These are phyloP conservation scores for Erysimum pusillum DNA, from an alignment of 441 rosid species.

Conservation along the genomic window DNA sequence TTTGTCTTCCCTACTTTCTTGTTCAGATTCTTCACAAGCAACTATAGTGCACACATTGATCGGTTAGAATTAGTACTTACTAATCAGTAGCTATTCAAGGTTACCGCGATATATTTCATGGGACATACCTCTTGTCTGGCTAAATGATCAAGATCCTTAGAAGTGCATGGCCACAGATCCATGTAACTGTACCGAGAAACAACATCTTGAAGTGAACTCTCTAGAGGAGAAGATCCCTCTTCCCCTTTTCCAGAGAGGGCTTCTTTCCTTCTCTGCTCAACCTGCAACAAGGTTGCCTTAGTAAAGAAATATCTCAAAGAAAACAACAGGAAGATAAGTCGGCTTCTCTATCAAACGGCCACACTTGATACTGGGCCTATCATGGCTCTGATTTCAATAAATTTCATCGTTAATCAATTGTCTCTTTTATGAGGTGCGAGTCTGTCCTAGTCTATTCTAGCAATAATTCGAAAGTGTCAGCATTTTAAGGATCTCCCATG, in stretches of 20 bases:
- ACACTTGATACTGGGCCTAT: conserved; percentile 15
- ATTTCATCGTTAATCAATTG: conserved; percentile 16
- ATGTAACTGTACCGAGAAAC: conserved; percentile 89
- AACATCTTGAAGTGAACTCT: conserved; percentile 80
- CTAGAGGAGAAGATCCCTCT: conserved; percentile 70
- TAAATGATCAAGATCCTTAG: conserved; percentile 87
- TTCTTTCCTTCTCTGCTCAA: conserved; percentile 96
- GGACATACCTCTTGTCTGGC: conserved; percentile 87
- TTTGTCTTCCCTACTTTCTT: conserved; percentile 78
- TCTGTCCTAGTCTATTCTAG: conserved; percentile 4
- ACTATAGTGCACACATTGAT: conserved; percentile 55
- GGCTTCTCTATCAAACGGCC: conserved; percentile 24
- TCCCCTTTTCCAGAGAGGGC: conserved; percentile 80
- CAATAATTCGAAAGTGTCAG: conserved; percentile 10
- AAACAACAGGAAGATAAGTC: neutral
- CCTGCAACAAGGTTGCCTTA: conserved; percentile 53
- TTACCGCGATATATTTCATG: conserved; percentile 19
- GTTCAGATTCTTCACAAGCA: conserved; percentile 75
- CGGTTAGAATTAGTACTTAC: conserved; percentile 20
- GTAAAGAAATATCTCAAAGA: conserved; percentile 14
- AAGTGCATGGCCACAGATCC: conserved; percentile 97
- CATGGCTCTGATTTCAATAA: conserved; percentile 3
- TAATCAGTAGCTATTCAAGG: conserved; percentile 10
- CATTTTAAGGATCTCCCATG: conserved; percentile 11
- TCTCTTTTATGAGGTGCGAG: conserved; percentile 6